Evolutionary conservation across 192 early-diverging fungal species (phyloP).

Genomic region (Spinellus fusiger): DNA sequence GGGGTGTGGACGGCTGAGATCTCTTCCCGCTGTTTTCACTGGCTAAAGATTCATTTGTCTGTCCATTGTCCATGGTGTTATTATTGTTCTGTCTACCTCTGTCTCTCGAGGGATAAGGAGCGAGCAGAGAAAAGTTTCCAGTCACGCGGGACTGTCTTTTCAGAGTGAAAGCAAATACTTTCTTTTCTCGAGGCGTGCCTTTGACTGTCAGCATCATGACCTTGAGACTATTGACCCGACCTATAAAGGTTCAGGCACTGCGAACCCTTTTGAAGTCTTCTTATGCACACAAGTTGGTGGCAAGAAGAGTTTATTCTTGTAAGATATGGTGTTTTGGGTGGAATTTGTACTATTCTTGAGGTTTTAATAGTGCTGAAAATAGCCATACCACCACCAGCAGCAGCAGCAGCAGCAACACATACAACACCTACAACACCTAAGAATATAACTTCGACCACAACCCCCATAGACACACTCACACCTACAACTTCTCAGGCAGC

Average conservation of each 20-base stretch:
- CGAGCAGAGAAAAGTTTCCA: no score
- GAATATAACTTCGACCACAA: neutral
- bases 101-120: no score
- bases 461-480: neutral
- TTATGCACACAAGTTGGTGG: no score
- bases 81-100: no score
- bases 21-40: neutral
- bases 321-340: no score
- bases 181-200: neutral
- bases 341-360: no score
- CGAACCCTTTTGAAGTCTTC: no score
- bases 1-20: slow-evolving; percentile 1
- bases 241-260: neutral
- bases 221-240: neutral
- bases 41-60: no score
- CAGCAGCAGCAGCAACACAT: neutral
- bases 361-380: neutral
- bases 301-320: no score
- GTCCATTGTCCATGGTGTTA: no score
- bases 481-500: neutral
- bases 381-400: neutral
- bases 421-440: neutral
- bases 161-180: neutral
- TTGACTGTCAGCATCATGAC: neutral
- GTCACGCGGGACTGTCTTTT: neutral